Evolutionary conservation across 306 rosid genomes (phyloP).

Genomic region (Vigna nakashimae): DNA sequence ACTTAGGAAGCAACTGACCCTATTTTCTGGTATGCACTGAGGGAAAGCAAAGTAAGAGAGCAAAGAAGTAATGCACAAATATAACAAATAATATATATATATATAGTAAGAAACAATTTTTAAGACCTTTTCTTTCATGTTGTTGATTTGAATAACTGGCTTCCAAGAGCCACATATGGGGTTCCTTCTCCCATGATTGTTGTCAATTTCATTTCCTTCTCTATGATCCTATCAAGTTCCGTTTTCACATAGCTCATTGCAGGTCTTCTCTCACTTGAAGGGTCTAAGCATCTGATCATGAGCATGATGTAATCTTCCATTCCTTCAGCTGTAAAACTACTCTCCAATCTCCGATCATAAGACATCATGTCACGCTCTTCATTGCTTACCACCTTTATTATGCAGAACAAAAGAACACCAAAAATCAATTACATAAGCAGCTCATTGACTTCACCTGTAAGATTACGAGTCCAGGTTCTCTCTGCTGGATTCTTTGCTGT

Average conservation of each 20-base stretch:
- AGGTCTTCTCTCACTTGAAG: constrained; percentile 81
- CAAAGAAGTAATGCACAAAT: constrained; percentile 53
- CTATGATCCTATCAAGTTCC: constrained; percentile 79
- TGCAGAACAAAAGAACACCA: constrained; percentile 1
- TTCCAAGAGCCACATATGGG: constrained; percentile 76
- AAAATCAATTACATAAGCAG: constrained; percentile 7
- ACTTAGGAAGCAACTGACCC: constrained; percentile 70
- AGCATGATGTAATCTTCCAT: constrained; percentile 69
- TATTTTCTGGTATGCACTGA: constrained; percentile 45
- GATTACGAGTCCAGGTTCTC: not conserved
- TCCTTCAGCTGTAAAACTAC: constrained; percentile 78
- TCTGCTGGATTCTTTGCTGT: no score
- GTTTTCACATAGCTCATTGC: constrained; percentile 71
- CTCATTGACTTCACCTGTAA: not conserved
- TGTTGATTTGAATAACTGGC: constrained; percentile 68
- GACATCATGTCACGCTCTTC: constrained; percentile 47
- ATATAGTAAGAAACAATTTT: constrained; percentile 40
- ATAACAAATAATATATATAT: constrained; percentile 38
- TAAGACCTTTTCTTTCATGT: constrained; percentile 42
- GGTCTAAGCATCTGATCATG: constrained; percentile 60
- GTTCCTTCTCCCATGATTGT: constrained; percentile 91
- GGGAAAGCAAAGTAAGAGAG: constrained; percentile 29
- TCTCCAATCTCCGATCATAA: constrained; percentile 68
- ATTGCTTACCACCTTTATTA: constrained; percentile 59
- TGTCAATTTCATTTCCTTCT: constrained; percentile 85